Conservation (phyloP, 306 rosid genomes). For the Dalbergia cochinchinensis region DNA sequence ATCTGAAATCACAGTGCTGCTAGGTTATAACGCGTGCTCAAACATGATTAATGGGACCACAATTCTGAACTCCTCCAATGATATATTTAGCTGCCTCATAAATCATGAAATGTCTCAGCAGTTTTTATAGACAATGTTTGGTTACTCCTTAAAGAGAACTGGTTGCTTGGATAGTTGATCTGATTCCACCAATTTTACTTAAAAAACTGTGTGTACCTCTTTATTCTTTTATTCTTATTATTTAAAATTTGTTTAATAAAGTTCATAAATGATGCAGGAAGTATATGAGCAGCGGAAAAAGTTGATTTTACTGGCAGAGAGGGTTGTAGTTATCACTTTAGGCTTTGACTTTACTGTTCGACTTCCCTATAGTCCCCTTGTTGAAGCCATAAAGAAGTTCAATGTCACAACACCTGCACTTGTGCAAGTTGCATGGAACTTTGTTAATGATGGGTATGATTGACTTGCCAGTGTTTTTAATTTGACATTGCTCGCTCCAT, state of each 20-base stretch:
- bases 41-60: conserved; percentile 27
- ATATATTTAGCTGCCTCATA: conserved; percentile 30
- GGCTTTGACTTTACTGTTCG: conserved; percentile 86
- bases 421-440: conserved; percentile 99
- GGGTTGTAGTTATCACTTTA: conserved; percentile 90
- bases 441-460: conserved; percentile 98
- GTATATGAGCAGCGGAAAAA: conserved; percentile 95
- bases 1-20: conserved; percentile 29
- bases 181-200: conserved; percentile 17
- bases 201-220: conserved; percentile 24
- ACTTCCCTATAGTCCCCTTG: conserved; percentile 98
- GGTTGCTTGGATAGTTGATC: conserved; percentile 43
- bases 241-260: conserved; percentile 30
- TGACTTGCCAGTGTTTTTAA: conserved; percentile 44
- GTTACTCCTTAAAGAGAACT: background rate
- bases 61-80: conserved; percentile 37
- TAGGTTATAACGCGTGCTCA: conserved; percentile 35
- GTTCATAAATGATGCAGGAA: conserved; percentile 70
- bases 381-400: conserved; percentile 97
- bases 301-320: conserved; percentile 84
- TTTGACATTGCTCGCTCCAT: conserved; percentile 44
- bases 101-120: conserved; percentile 21
- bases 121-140: conserved; percentile 18
- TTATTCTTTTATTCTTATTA: conserved; percentile 24
- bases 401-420: conserved; percentile 90